A percentile compares a stretch with the other conserved stretches of the same genome.
Conservation (phyloP, 2,329 filamentous ascomycete species). For the Arthrobotrys iridis region DNA sequence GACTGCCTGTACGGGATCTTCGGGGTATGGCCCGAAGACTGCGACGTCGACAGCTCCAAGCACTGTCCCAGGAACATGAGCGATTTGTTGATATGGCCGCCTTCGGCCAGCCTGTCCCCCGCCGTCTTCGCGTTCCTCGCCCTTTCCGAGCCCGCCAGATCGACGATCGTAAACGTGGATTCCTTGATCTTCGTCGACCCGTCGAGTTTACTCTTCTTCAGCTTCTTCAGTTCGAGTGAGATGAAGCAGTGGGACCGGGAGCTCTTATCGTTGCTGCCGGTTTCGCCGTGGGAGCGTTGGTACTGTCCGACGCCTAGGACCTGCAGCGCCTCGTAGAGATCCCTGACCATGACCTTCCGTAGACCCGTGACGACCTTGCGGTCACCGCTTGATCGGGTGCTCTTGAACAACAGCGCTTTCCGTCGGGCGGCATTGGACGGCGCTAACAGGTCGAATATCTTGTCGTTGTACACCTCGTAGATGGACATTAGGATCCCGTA, state of each 20-base stretch:
- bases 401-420: slow-evolving; percentile 89
- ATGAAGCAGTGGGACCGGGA: slow-evolving; percentile 77
- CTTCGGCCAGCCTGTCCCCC: slow-evolving; percentile 89
- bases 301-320: slow-evolving; percentile 60
- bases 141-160: slow-evolving; percentile 91
- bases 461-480: slow-evolving; percentile 99
- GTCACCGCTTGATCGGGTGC: slow-evolving; percentile 85
- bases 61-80: slow-evolving; percentile 98
- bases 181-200: slow-evolving; percentile 63
- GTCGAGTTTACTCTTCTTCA: slow-evolving; percentile 70
- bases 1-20: slow-evolving; percentile 80
- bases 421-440: slow-evolving; percentile 66
- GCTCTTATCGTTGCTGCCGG: slow-evolving; percentile 89
- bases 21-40: slow-evolving; percentile 42
- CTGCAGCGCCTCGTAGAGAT: slow-evolving; percentile 75
- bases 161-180: slow-evolving; percentile 85
- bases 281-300: slow-evolving; percentile 87
- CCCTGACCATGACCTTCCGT: slow-evolving; percentile 86
- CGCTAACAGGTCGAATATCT: slow-evolving; percentile 91
- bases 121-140: slow-evolving; percentile 93
- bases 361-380: slow-evolving; percentile 94
- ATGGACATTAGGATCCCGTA: slow-evolving; percentile 93
- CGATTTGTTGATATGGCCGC: slow-evolving; percentile 97
- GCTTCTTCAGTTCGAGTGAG: slow-evolving; percentile 47
- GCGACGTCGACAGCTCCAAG: slow-evolving; percentile 81